These are phyloP conservation scores for Immersiella caudata DNA, from an alignment of 495 filamentous ascomycete genomes.

Conservation along the genomic window DNA sequence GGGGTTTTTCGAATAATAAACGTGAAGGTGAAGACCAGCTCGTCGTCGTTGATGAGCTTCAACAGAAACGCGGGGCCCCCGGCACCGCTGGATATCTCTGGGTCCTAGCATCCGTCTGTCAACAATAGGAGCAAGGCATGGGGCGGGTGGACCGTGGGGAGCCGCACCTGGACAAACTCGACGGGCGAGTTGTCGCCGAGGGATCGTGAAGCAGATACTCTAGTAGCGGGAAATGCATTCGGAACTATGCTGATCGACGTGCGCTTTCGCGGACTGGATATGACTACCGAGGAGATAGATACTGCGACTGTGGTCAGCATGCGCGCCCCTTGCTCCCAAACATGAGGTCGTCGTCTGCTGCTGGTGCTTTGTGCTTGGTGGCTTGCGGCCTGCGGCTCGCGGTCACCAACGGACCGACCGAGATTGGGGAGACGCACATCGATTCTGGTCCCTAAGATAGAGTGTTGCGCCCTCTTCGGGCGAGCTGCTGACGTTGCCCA, in stretches of 20 bases:
- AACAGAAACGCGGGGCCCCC: constrained; percentile 75
- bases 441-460: constrained; percentile 86
- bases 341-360: not conserved
- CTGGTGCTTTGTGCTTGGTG: not conserved
- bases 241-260: constrained; percentile 77
- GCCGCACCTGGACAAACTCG: constrained; percentile 85
- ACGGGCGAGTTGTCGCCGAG: constrained; percentile 71
- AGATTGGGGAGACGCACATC: constrained; percentile 59
- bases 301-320: constrained; percentile 57
- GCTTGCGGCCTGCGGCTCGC: constrained; percentile 9
- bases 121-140: constrained; percentile 24
- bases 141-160: not conserved
- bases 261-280: constrained; percentile 76
- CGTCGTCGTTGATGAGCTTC: constrained; percentile 86
- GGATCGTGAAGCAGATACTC: constrained; percentile 75
- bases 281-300: constrained; percentile 72
- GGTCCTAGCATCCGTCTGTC: constrained; percentile 62
- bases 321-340: not conserved
- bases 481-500: constrained; percentile 93
- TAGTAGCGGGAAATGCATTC: constrained; percentile 84
- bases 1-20: constrained; percentile 78
- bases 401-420: not conserved
- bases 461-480: constrained; percentile 82
- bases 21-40: constrained; percentile 88
- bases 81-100: constrained; percentile 62